Conservation (phyloP, 2,329 filamentous ascomycete genomes). For the Talaromyces atroroseus region DNA sequence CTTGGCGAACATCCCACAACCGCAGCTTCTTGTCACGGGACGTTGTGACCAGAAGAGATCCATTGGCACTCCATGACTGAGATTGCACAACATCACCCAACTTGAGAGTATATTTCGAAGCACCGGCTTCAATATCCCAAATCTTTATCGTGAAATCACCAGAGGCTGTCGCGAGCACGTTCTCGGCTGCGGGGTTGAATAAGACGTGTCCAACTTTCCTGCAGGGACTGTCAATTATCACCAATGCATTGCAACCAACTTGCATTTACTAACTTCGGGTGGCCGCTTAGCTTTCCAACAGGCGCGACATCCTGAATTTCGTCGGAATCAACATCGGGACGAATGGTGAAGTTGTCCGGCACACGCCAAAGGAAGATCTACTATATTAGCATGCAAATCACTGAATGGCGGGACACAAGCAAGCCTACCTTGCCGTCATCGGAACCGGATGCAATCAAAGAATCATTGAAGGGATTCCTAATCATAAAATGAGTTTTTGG, state of each 20-base stretch:
- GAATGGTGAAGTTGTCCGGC: constrained; percentile 76
- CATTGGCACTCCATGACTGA: constrained; percentile 89
- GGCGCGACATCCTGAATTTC: constrained; percentile 77
- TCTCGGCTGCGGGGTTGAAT: constrained; percentile 94
- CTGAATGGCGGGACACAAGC: neutral
- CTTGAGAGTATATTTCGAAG: constrained; percentile 68
- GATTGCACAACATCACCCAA: constrained; percentile 92
- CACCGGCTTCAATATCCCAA: constrained; percentile 83
- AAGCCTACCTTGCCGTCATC: constrained; percentile 76
- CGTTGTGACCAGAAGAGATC: constrained; percentile 80
- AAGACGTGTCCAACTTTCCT: constrained; percentile 97
- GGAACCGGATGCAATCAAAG: constrained; percentile 83
- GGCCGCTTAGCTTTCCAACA: constrained; percentile 73
- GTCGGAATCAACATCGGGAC: constrained; percentile 68
- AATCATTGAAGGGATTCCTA: constrained; percentile 95
- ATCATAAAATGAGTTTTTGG: constrained; percentile 12
- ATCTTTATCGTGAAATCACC: constrained; percentile 93
- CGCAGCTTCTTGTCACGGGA: constrained; percentile 97
- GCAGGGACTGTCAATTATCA: constrained; percentile 21
- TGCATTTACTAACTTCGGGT: constrained; percentile 62
- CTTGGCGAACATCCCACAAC: constrained; percentile 94
- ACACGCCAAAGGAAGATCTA: constrained; percentile 90
- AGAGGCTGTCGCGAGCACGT: constrained; percentile 89
- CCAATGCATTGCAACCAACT: constrained; percentile 10
- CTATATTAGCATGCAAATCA: constrained; percentile 15